These are phyloP conservation scores for Suillus subaureus DNA, from an alignment of 768 basidiomycete species.

Conservation along the genomic window DNA sequence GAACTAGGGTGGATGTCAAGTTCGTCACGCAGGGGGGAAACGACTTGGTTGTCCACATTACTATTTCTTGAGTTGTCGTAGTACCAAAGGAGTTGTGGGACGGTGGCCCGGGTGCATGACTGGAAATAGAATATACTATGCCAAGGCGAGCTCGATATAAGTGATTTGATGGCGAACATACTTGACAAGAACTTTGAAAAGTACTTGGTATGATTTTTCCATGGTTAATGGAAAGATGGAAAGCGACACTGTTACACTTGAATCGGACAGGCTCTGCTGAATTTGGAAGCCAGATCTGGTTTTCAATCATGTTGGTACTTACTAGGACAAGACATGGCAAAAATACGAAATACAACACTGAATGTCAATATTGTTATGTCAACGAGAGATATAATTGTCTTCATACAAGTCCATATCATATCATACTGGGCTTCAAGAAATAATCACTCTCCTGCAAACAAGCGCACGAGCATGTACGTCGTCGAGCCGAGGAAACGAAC, in stretches of 20 bases:
- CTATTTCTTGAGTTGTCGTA: not conserved
- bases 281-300: not conserved
- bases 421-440: not conserved
- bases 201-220: not conserved
- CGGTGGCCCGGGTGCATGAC: not conserved
- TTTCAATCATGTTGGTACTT: too few species aligned
- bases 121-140: not conserved
- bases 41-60: not conserved
- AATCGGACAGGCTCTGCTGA: not conserved
- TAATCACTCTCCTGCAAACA: constrained; percentile 85
- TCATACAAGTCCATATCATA: not conserved
- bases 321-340: not conserved
- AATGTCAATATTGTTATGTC: not conserved
- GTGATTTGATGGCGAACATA: not conserved
- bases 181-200: not conserved
- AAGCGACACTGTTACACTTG: not conserved
- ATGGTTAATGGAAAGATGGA: not conserved
- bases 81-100: not conserved
- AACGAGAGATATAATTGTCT: not conserved
- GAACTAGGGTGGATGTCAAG: not conserved
- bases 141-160: not conserved
- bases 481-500: constrained; percentile 84
- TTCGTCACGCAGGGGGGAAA: not conserved
- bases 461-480: constrained; percentile 78
- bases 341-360: not conserved